phyloP scores from a whole-genome alignment of 768 basidiomycete species.

The Boletus pseudo-olivaceus region DNA sequence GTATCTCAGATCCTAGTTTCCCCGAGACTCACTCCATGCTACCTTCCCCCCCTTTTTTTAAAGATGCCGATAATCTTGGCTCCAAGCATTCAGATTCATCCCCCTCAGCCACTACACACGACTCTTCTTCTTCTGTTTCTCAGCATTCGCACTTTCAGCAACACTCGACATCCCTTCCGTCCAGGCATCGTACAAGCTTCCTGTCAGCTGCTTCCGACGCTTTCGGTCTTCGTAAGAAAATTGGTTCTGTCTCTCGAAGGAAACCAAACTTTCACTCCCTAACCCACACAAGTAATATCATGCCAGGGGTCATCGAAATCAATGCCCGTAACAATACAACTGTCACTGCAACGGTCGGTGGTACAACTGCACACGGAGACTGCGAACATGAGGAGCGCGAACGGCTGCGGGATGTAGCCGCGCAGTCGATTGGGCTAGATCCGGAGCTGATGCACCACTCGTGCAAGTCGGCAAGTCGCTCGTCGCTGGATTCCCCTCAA shows the following conservation, averaged over 20 bases:
- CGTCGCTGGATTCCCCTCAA: conserved; percentile 19
- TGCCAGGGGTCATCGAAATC: conserved; percentile 76
- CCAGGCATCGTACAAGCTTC: conserved; percentile 42
- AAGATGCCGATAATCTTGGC: conserved; percentile 19
- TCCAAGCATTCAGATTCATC: conserved; percentile 15
- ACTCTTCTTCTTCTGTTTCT: conserved; percentile 8
- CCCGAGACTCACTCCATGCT: conserved; percentile 8
- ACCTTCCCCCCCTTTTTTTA: neutral
- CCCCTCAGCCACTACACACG: conserved; percentile 9
- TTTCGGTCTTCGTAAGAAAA: conserved; percentile 41
- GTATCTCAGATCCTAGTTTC: neutral
- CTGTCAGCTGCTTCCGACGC: conserved; percentile 54
- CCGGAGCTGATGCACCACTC: conserved; percentile 46
- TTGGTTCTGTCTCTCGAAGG: conserved; percentile 40
- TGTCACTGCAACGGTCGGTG: conserved; percentile 19
- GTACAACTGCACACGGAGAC: conserved; percentile 34
- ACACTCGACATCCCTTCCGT: conserved; percentile 15
- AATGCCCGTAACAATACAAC: conserved; percentile 36
- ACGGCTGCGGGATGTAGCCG: conserved; percentile 71
- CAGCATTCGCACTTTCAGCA: conserved; percentile 3
- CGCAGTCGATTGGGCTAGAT: conserved; percentile 69
- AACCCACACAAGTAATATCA: conserved; percentile 37
- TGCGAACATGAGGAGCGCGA: conserved; percentile 71
- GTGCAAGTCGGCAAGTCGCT: conserved; percentile 16
- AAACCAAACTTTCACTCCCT: conserved; percentile 31